Evolutionary conservation across 2,329 filamentous ascomycete species (phyloP).

Genomic region (Lasiodiplodia sp.): DNA sequence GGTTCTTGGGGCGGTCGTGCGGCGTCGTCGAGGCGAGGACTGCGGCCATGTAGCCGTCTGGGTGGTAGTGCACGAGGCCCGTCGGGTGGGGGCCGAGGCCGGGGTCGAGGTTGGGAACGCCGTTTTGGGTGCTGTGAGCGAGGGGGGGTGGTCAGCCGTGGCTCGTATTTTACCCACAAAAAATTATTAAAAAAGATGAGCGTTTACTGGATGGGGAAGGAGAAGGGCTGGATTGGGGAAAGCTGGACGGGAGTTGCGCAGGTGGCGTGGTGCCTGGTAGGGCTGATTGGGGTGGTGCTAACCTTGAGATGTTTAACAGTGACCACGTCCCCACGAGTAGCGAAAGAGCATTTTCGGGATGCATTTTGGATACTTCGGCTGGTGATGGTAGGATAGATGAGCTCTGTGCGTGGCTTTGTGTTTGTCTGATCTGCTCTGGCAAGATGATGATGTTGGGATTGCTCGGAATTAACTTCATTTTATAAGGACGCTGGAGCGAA

Average conservation of each 20-base stretch:
- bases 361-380: not conserved
- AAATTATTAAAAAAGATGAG: not conserved
- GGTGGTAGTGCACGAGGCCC: conserved; percentile 40
- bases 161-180: not conserved
- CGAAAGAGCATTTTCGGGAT: not conserved
- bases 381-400: too few relatives aligned
- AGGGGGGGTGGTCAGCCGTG: not conserved
- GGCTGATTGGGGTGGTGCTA: not conserved
- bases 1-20: conserved; percentile 33
- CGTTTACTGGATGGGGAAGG: not conserved
- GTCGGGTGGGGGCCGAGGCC: conserved; percentile 58
- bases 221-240: too few relatives aligned
- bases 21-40: conserved; percentile 40
- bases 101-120: conserved; percentile 91
- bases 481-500: not conserved
- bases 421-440: not conserved
- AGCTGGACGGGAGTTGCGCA: not conserved
- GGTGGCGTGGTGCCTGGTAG: too few relatives aligned
- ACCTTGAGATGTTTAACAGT: conserved; percentile 1
- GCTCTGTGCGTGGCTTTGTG: too few relatives aligned
- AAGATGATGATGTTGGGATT: not conserved
- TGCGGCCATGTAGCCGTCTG: conserved; percentile 39
- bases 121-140: conserved; percentile 93
- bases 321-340: conserved; percentile 10
- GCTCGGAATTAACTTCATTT: not conserved